A percentile compares a stretch with the other conserved stretches of the same genome.
Conservation (phyloP, 768 basidiomycete species). For the Mycena amicta region DNA sequence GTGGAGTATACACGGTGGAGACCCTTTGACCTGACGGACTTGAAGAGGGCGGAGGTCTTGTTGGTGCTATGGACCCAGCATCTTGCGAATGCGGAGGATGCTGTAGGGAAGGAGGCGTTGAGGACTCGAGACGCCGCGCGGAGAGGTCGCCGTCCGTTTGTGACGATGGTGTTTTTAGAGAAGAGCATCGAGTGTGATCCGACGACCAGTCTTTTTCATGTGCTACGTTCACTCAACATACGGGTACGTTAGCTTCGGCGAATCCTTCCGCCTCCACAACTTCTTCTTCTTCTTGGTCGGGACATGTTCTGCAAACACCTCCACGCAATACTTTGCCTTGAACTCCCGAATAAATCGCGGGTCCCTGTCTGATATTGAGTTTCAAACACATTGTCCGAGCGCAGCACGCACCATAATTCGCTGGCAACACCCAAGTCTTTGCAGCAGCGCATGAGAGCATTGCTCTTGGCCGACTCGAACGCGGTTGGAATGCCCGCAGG, state of each 20-base stretch:
- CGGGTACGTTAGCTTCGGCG: slow-evolving; percentile 85
- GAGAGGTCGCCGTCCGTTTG: slow-evolving; percentile 56
- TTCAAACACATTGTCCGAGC: neutral
- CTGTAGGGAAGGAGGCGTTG: slow-evolving; percentile 50
- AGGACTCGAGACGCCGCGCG: slow-evolving; percentile 60
- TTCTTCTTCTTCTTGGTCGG: slow-evolving; percentile 92
- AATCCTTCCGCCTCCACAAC: slow-evolving; percentile 87
- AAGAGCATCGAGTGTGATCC: slow-evolving; percentile 39
- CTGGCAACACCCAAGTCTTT: slow-evolving; percentile 96
- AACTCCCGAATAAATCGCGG: slow-evolving; percentile 94
- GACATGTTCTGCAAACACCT: slow-evolving; percentile 84
- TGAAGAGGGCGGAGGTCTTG: slow-evolving; percentile 51
- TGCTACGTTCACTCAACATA: slow-evolving; percentile 63
- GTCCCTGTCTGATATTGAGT: slow-evolving; percentile 59
- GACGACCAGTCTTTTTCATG: neutral
- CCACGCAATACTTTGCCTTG: slow-evolving; percentile 80
- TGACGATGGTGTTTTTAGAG: slow-evolving; percentile 53
- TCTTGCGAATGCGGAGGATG: slow-evolving; percentile 49
- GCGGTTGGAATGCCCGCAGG: slow-evolving; percentile 89
- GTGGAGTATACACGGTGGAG: slow-evolving; percentile 13
- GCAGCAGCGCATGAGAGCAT: slow-evolving; percentile 96
- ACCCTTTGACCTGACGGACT: slow-evolving; percentile 27
- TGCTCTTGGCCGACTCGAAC: slow-evolving; percentile 93
- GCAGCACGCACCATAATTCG: slow-evolving; percentile 80
- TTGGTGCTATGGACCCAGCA: slow-evolving; percentile 58